phyloP scores from a whole-genome alignment of 176 grass and related monocot species.

The Carex cristatella region DNA sequence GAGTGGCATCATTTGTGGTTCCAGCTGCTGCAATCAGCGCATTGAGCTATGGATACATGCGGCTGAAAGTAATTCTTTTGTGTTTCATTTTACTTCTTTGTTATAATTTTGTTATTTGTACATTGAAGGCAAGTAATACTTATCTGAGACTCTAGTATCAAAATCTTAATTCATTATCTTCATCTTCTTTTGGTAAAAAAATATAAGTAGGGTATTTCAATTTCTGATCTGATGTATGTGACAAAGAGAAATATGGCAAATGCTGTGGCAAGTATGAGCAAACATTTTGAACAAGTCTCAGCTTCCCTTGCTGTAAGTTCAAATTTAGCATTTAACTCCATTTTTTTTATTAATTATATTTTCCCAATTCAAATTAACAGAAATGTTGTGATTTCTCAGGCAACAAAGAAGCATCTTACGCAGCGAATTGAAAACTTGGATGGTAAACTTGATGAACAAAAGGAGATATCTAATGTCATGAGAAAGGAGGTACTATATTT shows the following conservation, averaged over 20 bases:
- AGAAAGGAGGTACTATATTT: conserved; percentile 61
- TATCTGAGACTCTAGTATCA: background rate
- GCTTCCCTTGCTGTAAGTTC: conserved; percentile 71
- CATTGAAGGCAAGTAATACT: background rate
- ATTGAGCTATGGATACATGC: conserved; percentile 86
- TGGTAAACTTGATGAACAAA: conserved; percentile 92
- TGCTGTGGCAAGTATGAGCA: conserved; percentile 83
- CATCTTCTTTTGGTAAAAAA: background rate
- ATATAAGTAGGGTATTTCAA: conserved; percentile 57
- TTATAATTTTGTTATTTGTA: conserved; percentile 1
- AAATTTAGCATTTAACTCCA: background rate
- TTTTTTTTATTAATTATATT: background rate
- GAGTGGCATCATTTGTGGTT: conserved; percentile 49
- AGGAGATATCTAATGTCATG: conserved; percentile 75
- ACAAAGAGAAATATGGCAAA: conserved; percentile 84
- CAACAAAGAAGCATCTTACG: conserved; percentile 89
- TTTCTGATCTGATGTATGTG: conserved; percentile 89
- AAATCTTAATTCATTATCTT: background rate
- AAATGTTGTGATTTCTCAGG: conserved; percentile 39
- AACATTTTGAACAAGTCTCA: conserved; percentile 79
- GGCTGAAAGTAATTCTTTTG: conserved; percentile 73
- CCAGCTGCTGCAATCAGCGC: conserved; percentile 73
- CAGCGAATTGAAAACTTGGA: conserved; percentile 86
- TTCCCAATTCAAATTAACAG: background rate
- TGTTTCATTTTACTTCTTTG: conserved; percentile 5